Evolutionary conservation across 1,284 basidiomycete species (phyloP), one percentile per base, ranked within the genome.

Genomic region (Tausonia pullulans): DNA sequence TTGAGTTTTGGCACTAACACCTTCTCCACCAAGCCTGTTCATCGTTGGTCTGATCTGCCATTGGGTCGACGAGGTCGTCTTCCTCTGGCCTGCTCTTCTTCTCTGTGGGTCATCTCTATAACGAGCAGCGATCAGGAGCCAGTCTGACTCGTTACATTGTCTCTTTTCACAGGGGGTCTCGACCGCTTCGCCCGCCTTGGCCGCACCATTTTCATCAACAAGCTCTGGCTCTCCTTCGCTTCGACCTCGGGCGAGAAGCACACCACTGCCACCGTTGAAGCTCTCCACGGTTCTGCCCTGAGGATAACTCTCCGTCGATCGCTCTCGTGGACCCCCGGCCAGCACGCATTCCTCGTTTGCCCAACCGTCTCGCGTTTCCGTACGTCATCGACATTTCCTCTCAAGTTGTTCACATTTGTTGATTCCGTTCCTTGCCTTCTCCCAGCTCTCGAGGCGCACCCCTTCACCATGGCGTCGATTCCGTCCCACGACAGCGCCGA

Each of bases 311-410:
- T 84, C 39, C 70, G 71, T 48, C 76, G 80, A 14, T 78, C 70
- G 69, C 76, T 80, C 62, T 70, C 69, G 39, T 87, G 84, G 84
- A 72, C 71, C 6, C 79, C 84, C 0, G 84, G 84, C 0, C 85
- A 87, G 70, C 80, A 77, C 63, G 72, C 73, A 10, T 76, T 70
- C 68, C 60, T 75, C 41, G 67, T 71, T 58, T 70, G 73, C 68
- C 74, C 74, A 1, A 67, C 67, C 2, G 68, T 75, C 61, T 72
- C 73, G 5, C 58, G 67, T 0, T 66, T 73, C 1, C 74, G 63
- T 64, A 16, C 50, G 63, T 64, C 3, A 14, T 52, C 14, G 27
- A 39, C 40, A 11, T 44, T 62, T 5, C 50, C 44, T 45, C 9
- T 4, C 50, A 43, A n/a, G 1, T 9, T 13, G 2, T n/a, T 13